Percentiles rank a stretch among this genome's conserved stretches.
These are phyloP conservation scores for Rhizoclosmatium globosum DNA, from an alignment of 192 early-diverging fungal species.

Conservation along the genomic window DNA sequence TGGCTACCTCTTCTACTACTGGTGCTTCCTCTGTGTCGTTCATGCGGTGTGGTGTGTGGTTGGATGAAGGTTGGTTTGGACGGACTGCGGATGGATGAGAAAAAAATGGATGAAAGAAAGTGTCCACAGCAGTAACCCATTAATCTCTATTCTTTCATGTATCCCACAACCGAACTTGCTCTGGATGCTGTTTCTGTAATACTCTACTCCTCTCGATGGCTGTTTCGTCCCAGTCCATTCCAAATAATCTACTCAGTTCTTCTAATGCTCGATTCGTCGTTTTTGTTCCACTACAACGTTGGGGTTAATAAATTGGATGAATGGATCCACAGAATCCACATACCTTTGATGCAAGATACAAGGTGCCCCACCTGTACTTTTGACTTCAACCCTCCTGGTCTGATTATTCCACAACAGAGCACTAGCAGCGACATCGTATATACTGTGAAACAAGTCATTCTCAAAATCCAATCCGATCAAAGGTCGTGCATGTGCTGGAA, in stretches of 20 bases:
- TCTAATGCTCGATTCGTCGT: constrained; percentile 27
- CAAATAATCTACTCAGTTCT: constrained; percentile 26
- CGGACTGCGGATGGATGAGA: no score
- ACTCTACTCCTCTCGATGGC: constrained; percentile 5
- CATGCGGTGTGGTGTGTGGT: neutral
- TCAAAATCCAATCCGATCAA: constrained; percentile 40
- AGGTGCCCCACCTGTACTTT: constrained; percentile 21
- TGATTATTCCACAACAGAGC: constrained; percentile 12
- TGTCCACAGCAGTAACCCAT: no score
- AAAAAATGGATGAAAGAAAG: no score
- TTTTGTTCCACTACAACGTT: constrained; percentile 31
- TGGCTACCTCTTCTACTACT: neutral
- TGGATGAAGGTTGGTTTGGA: no score
- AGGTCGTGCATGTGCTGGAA: constrained; percentile 4
- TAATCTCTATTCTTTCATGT: neutral
- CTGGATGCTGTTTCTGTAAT: constrained; percentile 9
- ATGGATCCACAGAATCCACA: neutral
- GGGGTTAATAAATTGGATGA: neutral
- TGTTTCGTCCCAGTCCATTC: neutral
- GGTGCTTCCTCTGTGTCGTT: neutral
- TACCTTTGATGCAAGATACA: constrained; percentile 43
- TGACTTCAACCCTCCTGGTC: constrained; percentile 7
- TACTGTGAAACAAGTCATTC: constrained; percentile 39
- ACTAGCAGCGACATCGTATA: constrained; percentile 11
- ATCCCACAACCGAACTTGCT: neutral